These are phyloP conservation scores for Globisporangium ultimum DNA, from an alignment of 352 stramenopile species.

Conservation along the genomic window DNA sequence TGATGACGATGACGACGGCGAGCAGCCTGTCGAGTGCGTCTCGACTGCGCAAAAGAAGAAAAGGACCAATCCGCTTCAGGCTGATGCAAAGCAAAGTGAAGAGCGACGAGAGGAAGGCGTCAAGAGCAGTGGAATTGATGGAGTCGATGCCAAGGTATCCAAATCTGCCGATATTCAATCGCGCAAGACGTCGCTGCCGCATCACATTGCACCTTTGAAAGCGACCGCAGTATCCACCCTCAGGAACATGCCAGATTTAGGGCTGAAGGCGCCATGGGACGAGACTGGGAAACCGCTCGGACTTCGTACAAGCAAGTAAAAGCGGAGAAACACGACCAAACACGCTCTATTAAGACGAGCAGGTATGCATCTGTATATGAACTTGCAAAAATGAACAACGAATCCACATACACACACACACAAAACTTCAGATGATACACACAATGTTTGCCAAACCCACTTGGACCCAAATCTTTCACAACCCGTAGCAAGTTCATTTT, in stretches of 20 bases:
- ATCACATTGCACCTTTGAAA: slow-evolving; percentile 80
- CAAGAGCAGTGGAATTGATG: slow-evolving; percentile 25
- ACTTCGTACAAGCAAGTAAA: slow-evolving; percentile 52
- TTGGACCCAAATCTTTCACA: too few species aligned
- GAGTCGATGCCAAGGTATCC: slow-evolving; percentile 40
- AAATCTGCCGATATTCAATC: slow-evolving; percentile 31
- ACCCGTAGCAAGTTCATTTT: too few species aligned
- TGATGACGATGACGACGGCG: slow-evolving; percentile 42
- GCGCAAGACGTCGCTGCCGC: slow-evolving; percentile 67
- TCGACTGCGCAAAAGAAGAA: slow-evolving; percentile 12
- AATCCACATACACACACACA: too few species aligned
- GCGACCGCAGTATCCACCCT: slow-evolving; percentile 37
- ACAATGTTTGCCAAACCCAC: too few species aligned
- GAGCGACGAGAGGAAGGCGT: slow-evolving; percentile 55
- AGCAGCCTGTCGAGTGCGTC: slow-evolving; percentile 23
- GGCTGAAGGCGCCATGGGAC: slow-evolving; percentile 77
- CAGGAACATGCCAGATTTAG: slow-evolving; percentile 65
- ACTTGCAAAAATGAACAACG: neutral
- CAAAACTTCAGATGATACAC: too few species aligned
- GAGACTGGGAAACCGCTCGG: slow-evolving; percentile 65
- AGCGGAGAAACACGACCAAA: neutral
- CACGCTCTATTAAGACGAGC: neutral
- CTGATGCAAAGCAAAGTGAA: slow-evolving; percentile 56
- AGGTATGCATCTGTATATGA: neutral
- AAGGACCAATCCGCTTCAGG: slow-evolving; percentile 19